Conservation (phyloP, 768 basidiomycete genomes). For the Hericium alpestre region DNA sequence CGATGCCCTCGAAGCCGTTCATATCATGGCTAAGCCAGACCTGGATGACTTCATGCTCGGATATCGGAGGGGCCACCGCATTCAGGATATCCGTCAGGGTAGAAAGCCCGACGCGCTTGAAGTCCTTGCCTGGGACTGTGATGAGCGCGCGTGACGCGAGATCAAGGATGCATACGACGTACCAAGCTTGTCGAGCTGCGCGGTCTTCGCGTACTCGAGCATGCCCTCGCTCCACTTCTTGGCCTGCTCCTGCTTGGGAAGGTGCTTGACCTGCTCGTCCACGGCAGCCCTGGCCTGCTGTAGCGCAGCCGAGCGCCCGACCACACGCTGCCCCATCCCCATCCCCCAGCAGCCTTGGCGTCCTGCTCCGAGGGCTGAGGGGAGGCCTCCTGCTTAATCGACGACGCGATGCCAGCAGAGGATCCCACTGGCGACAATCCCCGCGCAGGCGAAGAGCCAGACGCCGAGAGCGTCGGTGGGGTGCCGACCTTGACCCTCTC, state of each 20-base stretch:
- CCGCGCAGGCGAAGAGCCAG: conserved; percentile 18
- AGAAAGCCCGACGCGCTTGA: conserved; percentile 78
- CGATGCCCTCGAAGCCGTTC: conserved; percentile 92
- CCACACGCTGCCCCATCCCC: conserved; percentile 91
- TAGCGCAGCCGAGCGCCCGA: conserved; percentile 74
- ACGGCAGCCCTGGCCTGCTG: conserved; percentile 83
- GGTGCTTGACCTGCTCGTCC: conserved; percentile 85
- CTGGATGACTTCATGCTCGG: conserved; percentile 95
- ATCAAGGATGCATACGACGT: conserved; percentile 15
- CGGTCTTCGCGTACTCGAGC: conserved; percentile 74
- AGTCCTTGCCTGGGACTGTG: conserved; percentile 61
- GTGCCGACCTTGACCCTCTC: conserved; percentile 63
- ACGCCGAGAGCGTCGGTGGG: conserved; percentile 23
- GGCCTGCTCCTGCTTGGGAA: conserved; percentile 79
- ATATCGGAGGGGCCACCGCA: conserved; percentile 95
- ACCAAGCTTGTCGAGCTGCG: conserved; percentile 88
- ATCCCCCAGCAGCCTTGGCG: conserved; percentile 27
- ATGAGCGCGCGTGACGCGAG: conserved; percentile 6
- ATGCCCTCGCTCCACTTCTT: conserved; percentile 83
- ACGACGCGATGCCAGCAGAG: conserved; percentile 8
- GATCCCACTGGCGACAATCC: conserved; percentile 29
- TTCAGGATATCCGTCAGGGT: conserved; percentile 88
- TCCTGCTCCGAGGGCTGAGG: conserved; percentile 2
- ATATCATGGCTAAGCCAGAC: conserved; percentile 95
- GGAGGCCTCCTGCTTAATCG: conserved; percentile 10